Evolutionary conservation across 192 early-diverging fungal genomes (phyloP).

Genomic region (Phlyctochytrium bullatum): DNA sequence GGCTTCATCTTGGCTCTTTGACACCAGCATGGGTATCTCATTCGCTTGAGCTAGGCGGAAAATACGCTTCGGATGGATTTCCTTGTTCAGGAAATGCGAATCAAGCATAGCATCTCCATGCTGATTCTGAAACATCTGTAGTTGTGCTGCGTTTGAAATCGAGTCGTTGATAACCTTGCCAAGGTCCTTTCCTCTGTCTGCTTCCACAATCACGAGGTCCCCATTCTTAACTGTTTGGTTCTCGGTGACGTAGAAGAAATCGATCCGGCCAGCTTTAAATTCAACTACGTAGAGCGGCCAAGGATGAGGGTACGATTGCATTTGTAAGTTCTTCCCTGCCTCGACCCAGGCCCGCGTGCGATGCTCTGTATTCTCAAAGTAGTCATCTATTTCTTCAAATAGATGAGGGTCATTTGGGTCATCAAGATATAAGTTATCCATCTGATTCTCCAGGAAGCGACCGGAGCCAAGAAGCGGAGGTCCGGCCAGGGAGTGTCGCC

Average conservation of each 20-base stretch:
- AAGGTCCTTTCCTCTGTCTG: conserved; percentile 85
- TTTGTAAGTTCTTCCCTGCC: conserved; percentile 59
- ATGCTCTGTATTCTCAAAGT: conserved; percentile 66
- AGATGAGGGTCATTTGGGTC: conserved; percentile 27
- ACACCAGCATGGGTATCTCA: conserved; percentile 77
- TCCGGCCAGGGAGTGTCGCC: conserved; percentile 53
- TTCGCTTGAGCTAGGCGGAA: conserved; percentile 74
- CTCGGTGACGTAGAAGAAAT: conserved; percentile 74
- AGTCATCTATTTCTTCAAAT: conserved; percentile 59
- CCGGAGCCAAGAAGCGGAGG: conserved; percentile 30
- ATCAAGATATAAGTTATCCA: conserved; percentile 37
- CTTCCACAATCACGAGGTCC: conserved; percentile 84
- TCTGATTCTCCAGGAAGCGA: conserved; percentile 32
- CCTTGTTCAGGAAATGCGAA: conserved; percentile 53
- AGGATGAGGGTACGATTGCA: conserved; percentile 42
- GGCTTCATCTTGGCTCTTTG: conserved; percentile 86
- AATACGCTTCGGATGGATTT: conserved; percentile 89
- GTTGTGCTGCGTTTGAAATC: conserved; percentile 51
- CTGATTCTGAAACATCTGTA: conserved; percentile 50
- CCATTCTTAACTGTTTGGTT: conserved; percentile 52
- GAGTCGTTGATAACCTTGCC: conserved; percentile 80
- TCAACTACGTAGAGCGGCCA: conserved; percentile 78
- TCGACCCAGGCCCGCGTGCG: conserved; percentile 57
- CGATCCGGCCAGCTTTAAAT: conserved; percentile 84
- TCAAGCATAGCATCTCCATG: conserved; percentile 51